Percentiles rank a stretch among this genome's conserved stretches.
These are phyloP conservation scores for Mollisiaceae sp. DNA, from an alignment of 2,329 filamentous ascomycete genomes.

Conservation along the genomic window DNA sequence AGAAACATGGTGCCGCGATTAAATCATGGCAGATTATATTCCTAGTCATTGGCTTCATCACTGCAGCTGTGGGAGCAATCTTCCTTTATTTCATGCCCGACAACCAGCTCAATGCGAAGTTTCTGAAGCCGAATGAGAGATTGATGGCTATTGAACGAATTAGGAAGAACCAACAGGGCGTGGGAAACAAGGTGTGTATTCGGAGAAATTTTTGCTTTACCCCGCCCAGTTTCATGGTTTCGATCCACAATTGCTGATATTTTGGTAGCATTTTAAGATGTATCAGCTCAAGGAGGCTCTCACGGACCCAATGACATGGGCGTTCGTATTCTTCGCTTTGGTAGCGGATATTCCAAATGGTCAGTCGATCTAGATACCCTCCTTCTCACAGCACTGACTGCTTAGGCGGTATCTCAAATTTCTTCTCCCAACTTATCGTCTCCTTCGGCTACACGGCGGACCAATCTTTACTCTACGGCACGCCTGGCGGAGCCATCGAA, in stretches of 20 bases:
- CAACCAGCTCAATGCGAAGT: conserved; percentile 50
- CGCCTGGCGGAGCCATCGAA: conserved; percentile 40
- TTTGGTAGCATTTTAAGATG: conserved; percentile 51
- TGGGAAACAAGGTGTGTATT: conserved; percentile 49
- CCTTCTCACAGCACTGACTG: conserved; percentile 11
- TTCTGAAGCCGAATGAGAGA: conserved; percentile 50
- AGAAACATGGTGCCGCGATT: conserved; percentile 56
- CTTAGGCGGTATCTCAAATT: conserved; percentile 58
- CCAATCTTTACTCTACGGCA: conserved; percentile 40
- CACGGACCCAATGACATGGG: conserved; percentile 42
- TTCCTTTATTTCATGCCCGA: conserved; percentile 52
- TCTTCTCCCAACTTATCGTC: conserved; percentile 63
- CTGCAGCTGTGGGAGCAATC: conserved; percentile 46
- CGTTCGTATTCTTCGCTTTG: conserved; percentile 52
- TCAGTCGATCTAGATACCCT: conserved; percentile 8
- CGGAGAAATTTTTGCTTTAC: neutral
- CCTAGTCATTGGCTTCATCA: conserved; percentile 52
- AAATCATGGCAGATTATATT: conserved; percentile 65
- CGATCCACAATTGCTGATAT: neutral
- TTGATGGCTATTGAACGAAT: conserved; percentile 52
- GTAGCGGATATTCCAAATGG: conserved; percentile 42
- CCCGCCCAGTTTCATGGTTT: neutral
- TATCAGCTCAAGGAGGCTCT: conserved; percentile 57
- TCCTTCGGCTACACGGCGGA: conserved; percentile 46
- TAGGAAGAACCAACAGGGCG: conserved; percentile 62